A percentile compares a stretch with the other conserved stretches of the same genome.
phyloP scores from a whole-genome alignment of 1,284 basidiomycete genomes.

The Ceratobasidium papillatum region DNA sequence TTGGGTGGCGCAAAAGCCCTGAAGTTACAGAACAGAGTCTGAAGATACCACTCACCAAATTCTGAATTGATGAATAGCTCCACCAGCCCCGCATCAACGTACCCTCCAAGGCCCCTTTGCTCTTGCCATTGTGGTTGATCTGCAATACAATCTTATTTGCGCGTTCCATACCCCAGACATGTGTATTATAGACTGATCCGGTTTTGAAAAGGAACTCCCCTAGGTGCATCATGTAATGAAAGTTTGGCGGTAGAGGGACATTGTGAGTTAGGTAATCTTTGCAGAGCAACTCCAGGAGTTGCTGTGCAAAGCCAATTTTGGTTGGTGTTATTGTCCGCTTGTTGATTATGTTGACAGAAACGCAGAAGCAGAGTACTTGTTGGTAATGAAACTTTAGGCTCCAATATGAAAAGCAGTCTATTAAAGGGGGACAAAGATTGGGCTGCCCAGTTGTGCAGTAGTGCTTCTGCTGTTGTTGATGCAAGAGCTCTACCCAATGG shows the following conservation, averaged over 20 bases:
- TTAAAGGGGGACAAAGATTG: background rate
- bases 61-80: background rate
- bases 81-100: conserved; percentile 22
- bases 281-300: background rate
- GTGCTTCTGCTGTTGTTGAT: background rate
- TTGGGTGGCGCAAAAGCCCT: too few species aligned
- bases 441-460: background rate
- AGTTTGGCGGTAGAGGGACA: background rate
- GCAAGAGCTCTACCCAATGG: background rate
- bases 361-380: background rate
- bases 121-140: conserved; percentile 6
- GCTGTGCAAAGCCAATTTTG: background rate
- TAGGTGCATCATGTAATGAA: conserved; percentile 12
- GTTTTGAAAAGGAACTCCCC: conserved; percentile 8
- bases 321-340: background rate
- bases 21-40: too few species aligned
- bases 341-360: background rate
- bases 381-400: background rate
- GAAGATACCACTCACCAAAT: background rate
- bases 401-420: background rate
- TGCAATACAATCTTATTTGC: background rate
- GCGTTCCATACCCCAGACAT: conserved; percentile 6
- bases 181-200: conserved; percentile 20
- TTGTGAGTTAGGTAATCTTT: background rate
- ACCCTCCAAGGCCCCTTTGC: background rate